phyloP scores from a whole-genome alignment of 768 basidiomycete species.

The Leucosporidium creatinivorum region DNA sequence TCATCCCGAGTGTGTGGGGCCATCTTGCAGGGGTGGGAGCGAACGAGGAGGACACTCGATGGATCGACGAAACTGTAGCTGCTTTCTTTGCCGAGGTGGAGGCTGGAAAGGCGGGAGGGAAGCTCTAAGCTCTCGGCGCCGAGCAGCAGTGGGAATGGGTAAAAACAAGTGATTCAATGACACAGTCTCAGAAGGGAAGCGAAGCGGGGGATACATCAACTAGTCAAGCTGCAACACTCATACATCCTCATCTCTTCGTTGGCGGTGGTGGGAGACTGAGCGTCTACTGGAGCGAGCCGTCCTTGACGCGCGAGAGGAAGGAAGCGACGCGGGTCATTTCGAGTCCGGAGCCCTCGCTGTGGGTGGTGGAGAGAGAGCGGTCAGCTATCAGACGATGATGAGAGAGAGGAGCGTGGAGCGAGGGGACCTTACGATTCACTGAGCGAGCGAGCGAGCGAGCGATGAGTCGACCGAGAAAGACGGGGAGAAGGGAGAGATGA shows the following conservation, averaged over 20 bases:
- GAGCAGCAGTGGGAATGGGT: no score
- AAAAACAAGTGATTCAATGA: no score
- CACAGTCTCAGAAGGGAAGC: no score
- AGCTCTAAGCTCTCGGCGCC: no score
- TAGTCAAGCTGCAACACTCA: no score
- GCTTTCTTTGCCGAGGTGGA: background rate
- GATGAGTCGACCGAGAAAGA: background rate
- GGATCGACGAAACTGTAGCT: background rate
- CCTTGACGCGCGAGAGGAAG: slow-evolving; percentile 75
- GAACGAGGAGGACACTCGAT: background rate
- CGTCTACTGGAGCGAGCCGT: slow-evolving; percentile 13
- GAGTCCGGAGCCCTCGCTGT: slow-evolving; percentile 67
- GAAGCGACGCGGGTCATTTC: slow-evolving; percentile 79
- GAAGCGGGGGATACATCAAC: no score
- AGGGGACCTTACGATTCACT: no score
- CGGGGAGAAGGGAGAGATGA: background rate
- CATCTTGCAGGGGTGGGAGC: background rate
- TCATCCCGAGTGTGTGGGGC: background rate
- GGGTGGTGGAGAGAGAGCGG: no score
- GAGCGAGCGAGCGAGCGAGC: no score
- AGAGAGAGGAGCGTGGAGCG: background rate
- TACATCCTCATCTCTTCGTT: no score
- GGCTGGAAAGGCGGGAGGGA: background rate
- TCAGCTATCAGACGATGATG: no score
- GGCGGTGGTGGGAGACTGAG: background rate